Evolutionary conservation across 1,284 basidiomycete species (phyloP).

Genomic region (Porodaedalea pini): DNA sequence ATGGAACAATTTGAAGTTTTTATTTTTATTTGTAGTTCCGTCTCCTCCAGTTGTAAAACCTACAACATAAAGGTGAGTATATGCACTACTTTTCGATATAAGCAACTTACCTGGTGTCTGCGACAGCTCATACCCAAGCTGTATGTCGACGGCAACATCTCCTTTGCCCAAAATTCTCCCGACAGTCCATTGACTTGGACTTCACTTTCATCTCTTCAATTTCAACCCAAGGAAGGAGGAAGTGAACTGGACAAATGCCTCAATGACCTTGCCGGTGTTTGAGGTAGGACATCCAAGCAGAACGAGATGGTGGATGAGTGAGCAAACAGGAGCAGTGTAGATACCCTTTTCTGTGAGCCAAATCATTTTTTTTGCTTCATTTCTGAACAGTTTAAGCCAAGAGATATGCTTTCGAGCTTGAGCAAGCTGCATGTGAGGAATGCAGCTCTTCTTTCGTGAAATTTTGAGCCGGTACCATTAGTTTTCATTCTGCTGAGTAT

Average conservation of each 20-base stretch:
- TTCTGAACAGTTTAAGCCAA: background rate
- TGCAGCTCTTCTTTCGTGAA: background rate
- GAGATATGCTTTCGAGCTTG: background rate
- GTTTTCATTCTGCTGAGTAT: no score
- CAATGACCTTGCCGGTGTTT: background rate
- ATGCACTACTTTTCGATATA: background rate
- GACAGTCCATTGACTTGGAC: conserved; percentile 1
- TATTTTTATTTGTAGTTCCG: conserved; percentile 18
- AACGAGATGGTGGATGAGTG: background rate
- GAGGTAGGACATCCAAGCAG: background rate
- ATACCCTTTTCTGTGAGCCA: background rate
- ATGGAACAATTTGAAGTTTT: conserved; percentile 12
- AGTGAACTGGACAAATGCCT: background rate
- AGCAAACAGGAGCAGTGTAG: background rate
- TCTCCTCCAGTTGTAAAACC: conserved; percentile 18
- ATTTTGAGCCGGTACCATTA: no score
- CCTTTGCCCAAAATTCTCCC: background rate
- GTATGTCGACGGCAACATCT: background rate
- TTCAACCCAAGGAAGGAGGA: background rate
- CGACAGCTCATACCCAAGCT: conserved; percentile 1
- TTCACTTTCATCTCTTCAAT: background rate
- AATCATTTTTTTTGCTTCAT: background rate
- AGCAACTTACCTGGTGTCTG: background rate
- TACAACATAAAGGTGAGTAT: background rate
- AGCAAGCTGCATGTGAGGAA: background rate